phyloP scores from a whole-genome alignment of 148 eudicot species.

The Polygonum aviculare region DNA sequence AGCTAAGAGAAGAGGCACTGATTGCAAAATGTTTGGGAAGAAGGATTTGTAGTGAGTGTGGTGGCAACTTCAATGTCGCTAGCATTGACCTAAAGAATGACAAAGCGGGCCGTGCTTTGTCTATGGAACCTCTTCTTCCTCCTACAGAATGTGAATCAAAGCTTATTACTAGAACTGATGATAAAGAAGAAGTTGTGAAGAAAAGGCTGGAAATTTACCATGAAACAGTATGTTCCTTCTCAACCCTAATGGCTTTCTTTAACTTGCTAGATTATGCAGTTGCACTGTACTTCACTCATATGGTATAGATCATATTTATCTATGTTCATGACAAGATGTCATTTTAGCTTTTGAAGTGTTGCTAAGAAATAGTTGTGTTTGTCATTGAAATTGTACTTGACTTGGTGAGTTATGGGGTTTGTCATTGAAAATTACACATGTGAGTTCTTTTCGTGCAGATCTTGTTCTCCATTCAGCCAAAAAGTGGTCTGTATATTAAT shows the following conservation, averaged over 20 bases:
- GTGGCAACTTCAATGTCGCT: constrained; percentile 82
- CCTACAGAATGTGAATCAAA: constrained; percentile 69
- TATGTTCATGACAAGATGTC: not conserved
- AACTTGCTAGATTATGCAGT: not conserved
- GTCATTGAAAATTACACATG: no score
- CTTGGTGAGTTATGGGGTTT: not conserved
- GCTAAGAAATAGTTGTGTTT: not conserved
- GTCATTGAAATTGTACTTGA: no score
- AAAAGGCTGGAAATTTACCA: constrained; percentile 71
- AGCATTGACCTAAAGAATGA: constrained; percentile 74
- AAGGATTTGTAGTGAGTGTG: constrained; percentile 89
- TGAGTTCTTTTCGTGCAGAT: not conserved
- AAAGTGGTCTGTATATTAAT: not conserved
- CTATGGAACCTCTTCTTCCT: constrained; percentile 92
- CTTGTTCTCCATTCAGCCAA: not conserved
- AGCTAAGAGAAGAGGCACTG: constrained; percentile 79
- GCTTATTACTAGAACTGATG: constrained; percentile 76
- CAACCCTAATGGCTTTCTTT: not conserved
- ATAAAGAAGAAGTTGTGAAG: constrained; percentile 74
- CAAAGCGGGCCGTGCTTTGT: constrained; percentile 49
- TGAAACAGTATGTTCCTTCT: constrained; percentile 44
- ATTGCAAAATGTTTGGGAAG: constrained; percentile 91
- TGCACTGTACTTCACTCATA: not conserved
- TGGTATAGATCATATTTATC: not conserved
- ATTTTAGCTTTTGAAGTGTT: not conserved